Conservation (phyloP, 2,329 filamentous ascomycete genomes). For the Zymoseptoria tritici region DNA sequence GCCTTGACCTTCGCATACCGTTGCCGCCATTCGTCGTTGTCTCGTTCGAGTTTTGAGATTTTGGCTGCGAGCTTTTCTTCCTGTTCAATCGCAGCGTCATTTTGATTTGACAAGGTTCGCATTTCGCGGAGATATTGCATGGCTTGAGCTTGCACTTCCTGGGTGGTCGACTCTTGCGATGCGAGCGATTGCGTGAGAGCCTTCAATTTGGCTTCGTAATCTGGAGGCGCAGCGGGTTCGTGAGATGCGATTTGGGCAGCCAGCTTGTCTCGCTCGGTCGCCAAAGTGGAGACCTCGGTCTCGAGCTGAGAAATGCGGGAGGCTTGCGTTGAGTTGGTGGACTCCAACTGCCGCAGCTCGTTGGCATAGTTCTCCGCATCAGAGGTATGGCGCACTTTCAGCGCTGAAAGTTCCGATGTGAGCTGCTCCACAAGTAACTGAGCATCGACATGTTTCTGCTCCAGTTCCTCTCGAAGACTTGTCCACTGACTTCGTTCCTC, state of each 20-base stretch:
- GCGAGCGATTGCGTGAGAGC: slow-evolving; percentile 57
- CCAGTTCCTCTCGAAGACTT: slow-evolving; percentile 60
- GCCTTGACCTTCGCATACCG: slow-evolving; percentile 84
- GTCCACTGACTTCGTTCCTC: slow-evolving; percentile 22
- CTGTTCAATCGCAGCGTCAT: slow-evolving; percentile 67
- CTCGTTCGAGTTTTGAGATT: slow-evolving; percentile 68
- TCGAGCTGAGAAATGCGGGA: slow-evolving; percentile 26
- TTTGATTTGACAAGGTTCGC: slow-evolving; percentile 75
- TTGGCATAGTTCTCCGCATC: slow-evolving; percentile 24
- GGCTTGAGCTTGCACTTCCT: slow-evolving; percentile 79
- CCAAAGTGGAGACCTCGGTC: slow-evolving; percentile 19
- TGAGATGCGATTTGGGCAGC: slow-evolving; percentile 8
- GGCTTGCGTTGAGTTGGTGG: neutral
- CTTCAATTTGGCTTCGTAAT: slow-evolving; percentile 54
- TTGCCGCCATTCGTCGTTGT: slow-evolving; percentile 83
- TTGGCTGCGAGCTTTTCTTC: slow-evolving; percentile 71
- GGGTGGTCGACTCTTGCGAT: slow-evolving; percentile 74
- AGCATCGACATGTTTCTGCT: slow-evolving; percentile 25
- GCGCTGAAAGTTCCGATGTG: slow-evolving; percentile 67
- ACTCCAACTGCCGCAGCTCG: neutral
- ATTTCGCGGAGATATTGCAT: slow-evolving; percentile 81
- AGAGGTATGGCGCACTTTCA: slow-evolving; percentile 44
- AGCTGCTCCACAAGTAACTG: slow-evolving; percentile 72
- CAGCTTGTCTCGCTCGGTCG: slow-evolving; percentile 13
- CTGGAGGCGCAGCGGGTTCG: slow-evolving; percentile 37